These are phyloP conservation scores for Macrotyloma uniflorum DNA, from an alignment of 306 rosid species.

Conservation along the genomic window DNA sequence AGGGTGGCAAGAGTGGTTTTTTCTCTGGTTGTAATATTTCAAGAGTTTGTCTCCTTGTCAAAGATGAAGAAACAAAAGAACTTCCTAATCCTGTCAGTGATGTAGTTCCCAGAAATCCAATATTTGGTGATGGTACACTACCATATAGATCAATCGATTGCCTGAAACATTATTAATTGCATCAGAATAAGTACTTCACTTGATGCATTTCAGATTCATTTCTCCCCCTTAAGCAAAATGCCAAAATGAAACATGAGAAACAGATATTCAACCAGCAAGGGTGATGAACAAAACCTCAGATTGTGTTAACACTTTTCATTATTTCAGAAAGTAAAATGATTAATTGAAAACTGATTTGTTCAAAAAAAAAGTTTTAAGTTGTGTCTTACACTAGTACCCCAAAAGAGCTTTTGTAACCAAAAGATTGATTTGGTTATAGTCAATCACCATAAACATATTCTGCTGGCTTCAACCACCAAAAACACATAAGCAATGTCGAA, in stretches of 20 bases:
- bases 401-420: background rate
- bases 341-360: background rate
- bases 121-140: slow-evolving; percentile 81
- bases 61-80: slow-evolving; percentile 70
- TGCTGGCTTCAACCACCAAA: too few relatives aligned
- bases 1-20: slow-evolving; percentile 52
- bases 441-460: too few relatives aligned
- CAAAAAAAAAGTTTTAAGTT: too few relatives aligned
- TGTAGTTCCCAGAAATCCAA: slow-evolving; percentile 78
- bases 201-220: background rate
- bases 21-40: slow-evolving; percentile 53
- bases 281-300: background rate
- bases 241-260: background rate
- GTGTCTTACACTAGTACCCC: background rate
- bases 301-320: background rate
- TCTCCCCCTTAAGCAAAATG: background rate
- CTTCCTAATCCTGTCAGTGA: slow-evolving; percentile 72
- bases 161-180: slow-evolving; percentile 56
- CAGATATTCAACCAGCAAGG: background rate
- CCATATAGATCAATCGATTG: slow-evolving; percentile 92
- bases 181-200: background rate
- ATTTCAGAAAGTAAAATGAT: background rate
- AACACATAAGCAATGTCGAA: too few relatives aligned
- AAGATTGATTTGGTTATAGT: too few relatives aligned
- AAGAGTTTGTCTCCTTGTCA: slow-evolving; percentile 71